Evolutionary conservation across 176 grass and related monocot genomes (phyloP).

Genomic region (Oryza australiensis): DNA sequence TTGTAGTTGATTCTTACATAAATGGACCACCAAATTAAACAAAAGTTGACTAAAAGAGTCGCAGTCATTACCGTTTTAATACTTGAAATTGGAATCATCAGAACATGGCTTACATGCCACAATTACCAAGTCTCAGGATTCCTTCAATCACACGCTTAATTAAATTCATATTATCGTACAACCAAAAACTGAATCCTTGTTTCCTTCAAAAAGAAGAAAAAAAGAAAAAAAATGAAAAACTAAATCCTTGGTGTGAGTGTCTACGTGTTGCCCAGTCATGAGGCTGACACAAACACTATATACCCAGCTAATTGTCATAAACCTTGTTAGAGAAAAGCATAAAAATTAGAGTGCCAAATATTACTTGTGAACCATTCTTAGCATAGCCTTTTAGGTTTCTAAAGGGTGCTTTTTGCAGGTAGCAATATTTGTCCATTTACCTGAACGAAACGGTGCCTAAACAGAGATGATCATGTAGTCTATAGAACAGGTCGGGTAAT

Average conservation of each 20-base stretch:
- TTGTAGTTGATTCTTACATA: not conserved
- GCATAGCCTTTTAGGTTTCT: constrained; percentile 20
- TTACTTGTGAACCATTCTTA: not conserved
- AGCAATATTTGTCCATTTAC: constrained; percentile 19
- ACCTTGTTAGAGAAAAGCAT: not conserved
- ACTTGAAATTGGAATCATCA: not conserved
- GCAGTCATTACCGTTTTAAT: not conserved
- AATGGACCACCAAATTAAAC: not conserved
- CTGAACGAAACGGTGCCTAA: constrained; percentile 16
- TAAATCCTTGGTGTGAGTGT: not conserved
- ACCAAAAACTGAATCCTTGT: not conserved
- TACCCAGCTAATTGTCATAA: not conserved
- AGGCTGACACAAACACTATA: constrained; percentile 23
- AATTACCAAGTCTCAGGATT: constrained; percentile 16
- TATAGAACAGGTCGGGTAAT: not conserved
- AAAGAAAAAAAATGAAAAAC: too few relatives aligned
- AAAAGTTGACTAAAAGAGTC: not conserved
- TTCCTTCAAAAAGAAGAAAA: too few relatives aligned
- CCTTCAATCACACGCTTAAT: constrained; percentile 8
- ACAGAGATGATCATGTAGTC: not conserved
- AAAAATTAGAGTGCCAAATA: not conserved
- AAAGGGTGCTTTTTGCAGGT: constrained; percentile 10
- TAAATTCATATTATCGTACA: not conserved
- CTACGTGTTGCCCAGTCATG: constrained; percentile 25
- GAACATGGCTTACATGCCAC: not conserved